These are phyloP conservation scores for Talaromyces marneffei DNA, from an alignment of 2,329 filamentous ascomycete genomes.

Conservation along the genomic window DNA sequence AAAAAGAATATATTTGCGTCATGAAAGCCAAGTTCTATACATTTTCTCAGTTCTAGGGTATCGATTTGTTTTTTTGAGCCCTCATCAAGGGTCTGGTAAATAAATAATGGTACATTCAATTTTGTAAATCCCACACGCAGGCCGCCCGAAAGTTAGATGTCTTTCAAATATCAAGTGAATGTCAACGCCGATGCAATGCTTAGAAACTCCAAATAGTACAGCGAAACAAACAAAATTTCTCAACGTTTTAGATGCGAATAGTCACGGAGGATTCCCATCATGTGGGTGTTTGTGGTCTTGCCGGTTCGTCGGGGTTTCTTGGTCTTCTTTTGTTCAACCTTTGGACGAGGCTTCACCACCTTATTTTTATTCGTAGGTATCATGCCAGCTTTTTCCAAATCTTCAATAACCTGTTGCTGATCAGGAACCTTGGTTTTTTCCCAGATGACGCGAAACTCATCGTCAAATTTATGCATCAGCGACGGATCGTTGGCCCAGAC, in stretches of 20 bases:
- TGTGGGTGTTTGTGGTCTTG: constrained; percentile 83
- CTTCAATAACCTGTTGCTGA: constrained; percentile 68
- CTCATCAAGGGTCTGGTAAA: background rate
- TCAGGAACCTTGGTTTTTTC: constrained; percentile 70
- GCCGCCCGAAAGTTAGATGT: background rate
- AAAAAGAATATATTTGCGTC: background rate
- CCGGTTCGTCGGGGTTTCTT: constrained; percentile 68
- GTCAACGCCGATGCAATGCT: constrained; percentile 23
- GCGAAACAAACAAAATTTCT: background rate
- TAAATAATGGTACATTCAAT: background rate
- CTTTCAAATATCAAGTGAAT: background rate
- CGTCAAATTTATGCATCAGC: constrained; percentile 68
- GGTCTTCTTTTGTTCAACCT: constrained; percentile 61
- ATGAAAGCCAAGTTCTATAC: background rate
- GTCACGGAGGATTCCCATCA: constrained; percentile 75
- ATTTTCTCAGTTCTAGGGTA: constrained; percentile 15
- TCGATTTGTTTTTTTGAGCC: constrained; percentile 9
- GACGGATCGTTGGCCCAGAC: constrained; percentile 85
- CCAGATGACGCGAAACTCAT: constrained; percentile 81
- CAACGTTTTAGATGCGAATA: constrained; percentile 49
- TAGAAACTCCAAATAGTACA: background rate
- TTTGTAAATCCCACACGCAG: background rate
- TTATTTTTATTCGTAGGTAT: constrained; percentile 81
- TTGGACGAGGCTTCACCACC: constrained; percentile 52
- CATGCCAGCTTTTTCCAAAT: constrained; percentile 70